Evolutionary conservation across 768 basidiomycete species (phyloP).

Genomic region (Lentinula boryana): DNA sequence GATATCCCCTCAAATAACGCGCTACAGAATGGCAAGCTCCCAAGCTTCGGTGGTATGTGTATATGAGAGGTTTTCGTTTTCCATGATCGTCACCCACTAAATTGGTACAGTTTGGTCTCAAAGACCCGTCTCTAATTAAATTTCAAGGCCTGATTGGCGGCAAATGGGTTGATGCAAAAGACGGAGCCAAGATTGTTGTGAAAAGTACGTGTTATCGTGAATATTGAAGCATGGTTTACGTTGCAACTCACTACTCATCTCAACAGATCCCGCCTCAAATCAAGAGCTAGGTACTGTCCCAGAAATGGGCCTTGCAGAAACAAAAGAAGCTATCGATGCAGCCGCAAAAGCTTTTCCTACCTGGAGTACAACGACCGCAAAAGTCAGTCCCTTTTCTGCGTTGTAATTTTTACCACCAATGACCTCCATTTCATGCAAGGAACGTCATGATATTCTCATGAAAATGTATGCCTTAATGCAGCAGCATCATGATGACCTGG

Average conservation of each 20-base stretch:
- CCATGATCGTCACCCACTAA: neutral
- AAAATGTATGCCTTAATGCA: constrained; percentile 78
- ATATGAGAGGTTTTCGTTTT: neutral
- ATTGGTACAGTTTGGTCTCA: constrained; percentile 56
- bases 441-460: constrained; percentile 78
- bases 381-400: constrained; percentile 39
- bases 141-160: constrained; percentile 78
- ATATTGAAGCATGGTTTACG: neutral
- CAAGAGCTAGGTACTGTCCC: constrained; percentile 81
- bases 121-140: constrained; percentile 70
- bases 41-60: constrained; percentile 23
- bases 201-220: constrained; percentile 48
- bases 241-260: neutral
- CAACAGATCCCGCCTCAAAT: constrained; percentile 79
- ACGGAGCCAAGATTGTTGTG: constrained; percentile 66
- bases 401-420: neutral
- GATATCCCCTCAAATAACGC: neutral
- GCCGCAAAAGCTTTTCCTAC: constrained; percentile 75
- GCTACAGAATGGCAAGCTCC: constrained; percentile 54
- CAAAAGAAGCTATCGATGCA: constrained; percentile 77
- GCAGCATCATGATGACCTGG: constrained; percentile 82
- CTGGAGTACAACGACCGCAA: constrained; percentile 86
- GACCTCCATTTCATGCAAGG: constrained; percentile 26
- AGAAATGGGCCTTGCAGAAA: constrained; percentile 84
- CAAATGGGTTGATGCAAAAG: constrained; percentile 79